These are phyloP conservation scores for Synchytrium microbalum DNA, from an alignment of 371 early-diverging fungal genomes.

Conservation along the genomic window DNA sequence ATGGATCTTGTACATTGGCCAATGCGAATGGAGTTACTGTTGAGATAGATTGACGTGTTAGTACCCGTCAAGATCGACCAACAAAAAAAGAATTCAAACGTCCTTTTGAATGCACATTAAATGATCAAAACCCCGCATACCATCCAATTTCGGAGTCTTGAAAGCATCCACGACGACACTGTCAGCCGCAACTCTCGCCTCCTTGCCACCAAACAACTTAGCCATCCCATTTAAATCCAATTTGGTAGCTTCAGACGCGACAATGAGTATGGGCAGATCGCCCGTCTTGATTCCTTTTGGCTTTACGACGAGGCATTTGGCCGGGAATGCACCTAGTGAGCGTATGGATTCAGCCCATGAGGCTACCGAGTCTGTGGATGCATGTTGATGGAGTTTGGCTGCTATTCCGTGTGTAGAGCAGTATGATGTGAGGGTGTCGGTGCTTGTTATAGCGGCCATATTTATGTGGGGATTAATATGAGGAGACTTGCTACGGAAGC, in stretches of 20 bases:
- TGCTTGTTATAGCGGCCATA: background rate
- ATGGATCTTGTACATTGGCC: slow-evolving; percentile 25
- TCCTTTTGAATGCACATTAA: slow-evolving; percentile 2
- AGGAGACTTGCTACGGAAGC: too few relatives aligned
- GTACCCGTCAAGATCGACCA: background rate
- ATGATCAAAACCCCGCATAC: slow-evolving; percentile 11
- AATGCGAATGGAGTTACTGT: slow-evolving; percentile 36
- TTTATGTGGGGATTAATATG: too few relatives aligned
- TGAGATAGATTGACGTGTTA: background rate
- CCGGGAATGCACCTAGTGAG: slow-evolving; percentile 1
- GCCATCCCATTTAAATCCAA: slow-evolving; percentile 18
- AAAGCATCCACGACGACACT: slow-evolving; percentile 25
- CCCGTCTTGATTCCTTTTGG: slow-evolving; percentile 24
- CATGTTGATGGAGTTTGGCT: background rate
- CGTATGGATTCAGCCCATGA: background rate
- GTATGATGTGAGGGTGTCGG: background rate
- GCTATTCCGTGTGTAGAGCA: background rate
- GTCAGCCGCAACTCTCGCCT: slow-evolving; percentile 35
- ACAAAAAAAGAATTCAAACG: background rate
- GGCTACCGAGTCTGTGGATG: background rate
- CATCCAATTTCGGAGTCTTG: slow-evolving; percentile 26
- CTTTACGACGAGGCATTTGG: slow-evolving; percentile 40
- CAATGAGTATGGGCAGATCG: slow-evolving; percentile 21
- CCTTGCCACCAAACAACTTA: slow-evolving; percentile 36
- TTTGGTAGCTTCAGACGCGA: slow-evolving; percentile 25